These are phyloP conservation scores for Pseudopithomyces chartarum DNA, from an alignment of 2,329 filamentous ascomycete species.

Conservation along the genomic window DNA sequence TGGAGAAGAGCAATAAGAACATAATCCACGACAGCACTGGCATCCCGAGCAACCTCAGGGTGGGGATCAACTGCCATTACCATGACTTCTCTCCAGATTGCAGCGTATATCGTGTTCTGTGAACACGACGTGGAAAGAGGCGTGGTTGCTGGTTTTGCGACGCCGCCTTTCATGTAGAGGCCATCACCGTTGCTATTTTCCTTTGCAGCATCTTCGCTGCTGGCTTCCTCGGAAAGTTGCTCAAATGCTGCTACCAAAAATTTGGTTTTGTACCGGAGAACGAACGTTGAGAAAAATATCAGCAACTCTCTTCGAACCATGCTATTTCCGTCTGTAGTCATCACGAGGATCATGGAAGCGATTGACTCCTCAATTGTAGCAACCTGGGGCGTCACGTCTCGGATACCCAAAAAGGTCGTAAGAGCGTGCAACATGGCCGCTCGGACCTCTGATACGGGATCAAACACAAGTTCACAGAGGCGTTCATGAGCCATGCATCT, in stretches of 20 bases:
- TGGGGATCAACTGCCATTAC: conserved; percentile 93
- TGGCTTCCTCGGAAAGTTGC: conserved; percentile 80
- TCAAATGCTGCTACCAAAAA: conserved; percentile 92
- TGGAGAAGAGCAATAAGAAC: conserved; percentile 78
- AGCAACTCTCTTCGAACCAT: conserved; percentile 92
- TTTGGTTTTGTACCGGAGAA: conserved; percentile 87
- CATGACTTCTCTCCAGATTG: conserved; percentile 91
- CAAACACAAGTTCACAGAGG: conserved; percentile 78
- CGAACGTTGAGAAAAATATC: conserved; percentile 91
- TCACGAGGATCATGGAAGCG: conserved; percentile 84
- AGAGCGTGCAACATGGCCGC: conserved; percentile 92
- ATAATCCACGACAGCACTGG: conserved; percentile 82
- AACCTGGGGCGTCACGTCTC: conserved; percentile 88
- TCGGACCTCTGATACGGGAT: conserved; percentile 88
- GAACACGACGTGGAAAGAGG: conserved; percentile 52
- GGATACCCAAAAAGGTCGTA: conserved; percentile 92
- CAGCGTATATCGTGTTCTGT: conserved; percentile 87
- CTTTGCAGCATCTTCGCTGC: conserved; percentile 14
- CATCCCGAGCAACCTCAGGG: conserved; percentile 87
- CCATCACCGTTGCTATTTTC: conserved; percentile 31
- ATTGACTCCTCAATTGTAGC: conserved; percentile 89
- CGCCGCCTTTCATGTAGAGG: conserved; percentile 36
- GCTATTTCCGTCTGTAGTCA: conserved; percentile 92
- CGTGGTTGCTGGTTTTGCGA: conserved; percentile 15
- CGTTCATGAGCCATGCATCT: conserved; percentile 82